phyloP scores from a whole-genome alignment of 73 alveolate genomes.

The Paramecium biaurelia region DNA sequence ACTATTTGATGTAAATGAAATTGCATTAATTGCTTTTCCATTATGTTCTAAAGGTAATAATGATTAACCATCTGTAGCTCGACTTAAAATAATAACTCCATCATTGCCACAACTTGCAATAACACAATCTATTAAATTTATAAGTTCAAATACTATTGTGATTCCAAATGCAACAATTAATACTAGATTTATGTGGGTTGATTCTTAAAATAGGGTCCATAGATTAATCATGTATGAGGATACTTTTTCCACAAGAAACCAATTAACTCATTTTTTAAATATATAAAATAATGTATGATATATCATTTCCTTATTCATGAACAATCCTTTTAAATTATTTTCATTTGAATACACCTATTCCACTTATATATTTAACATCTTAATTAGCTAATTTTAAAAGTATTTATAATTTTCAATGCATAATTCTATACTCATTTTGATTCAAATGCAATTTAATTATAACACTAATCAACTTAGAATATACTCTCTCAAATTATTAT shows the following conservation, averaged over 20 bases:
- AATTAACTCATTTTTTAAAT: background rate
- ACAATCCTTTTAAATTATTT: background rate
- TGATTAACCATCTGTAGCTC: background rate
- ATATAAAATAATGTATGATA: background rate
- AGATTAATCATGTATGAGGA: background rate
- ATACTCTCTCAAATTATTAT: too few relatives aligned
- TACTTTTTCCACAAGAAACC: slow-evolving; percentile 21
- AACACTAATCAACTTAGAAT: too few relatives aligned
- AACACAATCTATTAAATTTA: background rate
- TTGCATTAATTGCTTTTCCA: slow-evolving; percentile 2
- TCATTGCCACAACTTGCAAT: slow-evolving; percentile 20
- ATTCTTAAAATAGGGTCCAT: background rate
- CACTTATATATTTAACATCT: background rate
- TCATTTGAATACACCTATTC: background rate
- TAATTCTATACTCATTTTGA: background rate
- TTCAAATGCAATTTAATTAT: background rate
- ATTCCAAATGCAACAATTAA: background rate
- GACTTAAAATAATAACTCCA: background rate
- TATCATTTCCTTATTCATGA: background rate
- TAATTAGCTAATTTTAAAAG: background rate
- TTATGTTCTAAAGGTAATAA: background rate
- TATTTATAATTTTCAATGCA: background rate
- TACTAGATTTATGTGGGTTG: slow-evolving; percentile 13
- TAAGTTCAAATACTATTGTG: background rate
- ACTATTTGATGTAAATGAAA: slow-evolving; percentile 17